phyloP scores from a whole-genome alignment of 1,284 basidiomycete genomes.

The Leccinum variabile region DNA sequence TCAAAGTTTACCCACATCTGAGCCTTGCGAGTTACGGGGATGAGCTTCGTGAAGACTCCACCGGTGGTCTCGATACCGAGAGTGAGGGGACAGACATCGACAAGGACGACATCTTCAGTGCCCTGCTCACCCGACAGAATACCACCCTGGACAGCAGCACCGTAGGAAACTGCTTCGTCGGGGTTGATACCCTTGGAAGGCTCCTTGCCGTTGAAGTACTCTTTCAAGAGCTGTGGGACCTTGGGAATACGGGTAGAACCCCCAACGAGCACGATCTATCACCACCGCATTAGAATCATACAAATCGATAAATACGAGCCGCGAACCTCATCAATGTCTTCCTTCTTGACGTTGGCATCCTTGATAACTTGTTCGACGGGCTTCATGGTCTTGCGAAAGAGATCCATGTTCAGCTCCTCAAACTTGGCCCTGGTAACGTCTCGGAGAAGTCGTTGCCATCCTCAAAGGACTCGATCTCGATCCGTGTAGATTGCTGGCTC shows the following conservation, averaged over 20 bases:
- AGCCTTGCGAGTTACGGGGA: constrained; percentile 93
- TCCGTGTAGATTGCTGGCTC: constrained; percentile 81
- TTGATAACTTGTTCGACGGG: constrained; percentile 98
- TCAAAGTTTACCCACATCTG: constrained; percentile 64
- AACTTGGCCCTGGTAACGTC: constrained; percentile 97
- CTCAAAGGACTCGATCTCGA: constrained; percentile 94
- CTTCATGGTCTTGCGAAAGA: constrained; percentile 99
- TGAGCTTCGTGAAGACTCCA: constrained; percentile 97
- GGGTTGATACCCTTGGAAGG: constrained; percentile 94
- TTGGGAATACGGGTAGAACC: constrained; percentile 99
- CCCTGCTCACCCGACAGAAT: constrained; percentile 89
- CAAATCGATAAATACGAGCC: background rate
- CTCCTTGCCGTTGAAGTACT: constrained; percentile 88
- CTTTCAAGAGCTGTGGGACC: constrained; percentile 95
- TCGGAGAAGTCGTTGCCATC: constrained; percentile 96
- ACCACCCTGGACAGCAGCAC: constrained; percentile 97
- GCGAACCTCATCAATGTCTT: constrained; percentile 87
- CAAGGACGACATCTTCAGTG: constrained; percentile 85
- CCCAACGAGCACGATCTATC: constrained; percentile 83
- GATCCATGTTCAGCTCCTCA: constrained; percentile 97
- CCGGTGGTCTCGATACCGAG: constrained; percentile 99
- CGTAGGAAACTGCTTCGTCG: constrained; percentile 94
- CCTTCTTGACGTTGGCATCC: constrained; percentile 97
- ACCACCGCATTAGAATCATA: background rate
- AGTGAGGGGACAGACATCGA: constrained; percentile 93